A percentile compares a stretch with the other conserved stretches of the same genome.
Evolutionary conservation across 192 early-diverging fungal genomes (phyloP).

Genomic region (Piromyces finnis): DNA sequence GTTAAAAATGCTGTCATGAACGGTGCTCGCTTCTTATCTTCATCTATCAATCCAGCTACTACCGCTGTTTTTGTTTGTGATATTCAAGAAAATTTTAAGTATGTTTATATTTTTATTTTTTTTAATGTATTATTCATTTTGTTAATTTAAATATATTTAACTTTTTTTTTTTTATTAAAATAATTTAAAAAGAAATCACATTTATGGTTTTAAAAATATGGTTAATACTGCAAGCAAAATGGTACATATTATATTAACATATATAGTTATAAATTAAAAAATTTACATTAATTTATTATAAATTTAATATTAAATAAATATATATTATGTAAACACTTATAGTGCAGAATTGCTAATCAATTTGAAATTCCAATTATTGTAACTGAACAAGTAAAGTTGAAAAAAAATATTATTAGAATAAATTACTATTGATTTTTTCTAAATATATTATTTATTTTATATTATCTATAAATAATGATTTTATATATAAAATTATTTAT

Average conservation of each 20-base stretch:
- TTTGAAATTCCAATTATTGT: slow-evolving; percentile 71
- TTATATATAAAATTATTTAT: too few species aligned
- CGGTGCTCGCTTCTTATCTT: background rate
- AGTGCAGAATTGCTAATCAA: slow-evolving; percentile 51
- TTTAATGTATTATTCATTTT: slow-evolving; percentile 28
- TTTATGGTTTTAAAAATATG: slow-evolving; percentile 65
- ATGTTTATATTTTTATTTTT: slow-evolving; percentile 1
- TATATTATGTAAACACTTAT: background rate
- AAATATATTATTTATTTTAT: too few species aligned
- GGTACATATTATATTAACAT: slow-evolving; percentile 18
- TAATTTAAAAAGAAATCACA: slow-evolving; percentile 13
- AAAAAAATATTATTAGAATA: too few species aligned
- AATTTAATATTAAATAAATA: background rate
- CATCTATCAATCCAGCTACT: slow-evolving; percentile 15
- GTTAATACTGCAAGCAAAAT: slow-evolving; percentile 75
- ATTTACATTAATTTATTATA: too few species aligned
- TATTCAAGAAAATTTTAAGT: slow-evolving; percentile 51
- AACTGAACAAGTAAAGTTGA: slow-evolving; percentile 64
- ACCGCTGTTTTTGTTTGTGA: slow-evolving; percentile 90
- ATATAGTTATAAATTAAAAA: background rate
- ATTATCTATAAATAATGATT: too few species aligned
- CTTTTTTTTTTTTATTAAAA: background rate
- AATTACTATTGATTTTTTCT: too few species aligned
- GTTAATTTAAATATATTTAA: too few species aligned
- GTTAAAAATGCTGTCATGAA: background rate